These are phyloP conservation scores for Coprinellus aureogranulatus DNA, from an alignment of 768 basidiomycete genomes.

Conservation along the genomic window DNA sequence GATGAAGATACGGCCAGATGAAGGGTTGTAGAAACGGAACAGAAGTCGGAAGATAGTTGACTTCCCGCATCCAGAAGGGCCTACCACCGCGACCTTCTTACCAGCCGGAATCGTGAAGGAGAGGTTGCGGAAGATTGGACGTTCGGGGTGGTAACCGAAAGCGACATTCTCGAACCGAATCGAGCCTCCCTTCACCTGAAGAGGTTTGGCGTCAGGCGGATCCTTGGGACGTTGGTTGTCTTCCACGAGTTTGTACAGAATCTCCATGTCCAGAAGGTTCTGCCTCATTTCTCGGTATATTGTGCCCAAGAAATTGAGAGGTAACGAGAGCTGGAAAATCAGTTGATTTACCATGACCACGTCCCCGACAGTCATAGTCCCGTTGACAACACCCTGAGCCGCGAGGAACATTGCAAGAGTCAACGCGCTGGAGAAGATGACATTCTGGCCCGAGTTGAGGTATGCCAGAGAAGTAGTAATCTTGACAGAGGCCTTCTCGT, in stretches of 20 bases:
- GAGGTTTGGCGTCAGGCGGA: constrained; percentile 60
- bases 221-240: constrained; percentile 79
- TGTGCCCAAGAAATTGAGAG: constrained; percentile 94
- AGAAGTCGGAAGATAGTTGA: constrained; percentile 93
- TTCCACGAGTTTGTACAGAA: constrained; percentile 84
- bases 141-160: constrained; percentile 88
- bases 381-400: constrained; percentile 90
- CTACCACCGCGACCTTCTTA: constrained; percentile 95
- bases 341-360: constrained; percentile 99
- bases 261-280: constrained; percentile 96
- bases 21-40: constrained; percentile 91
- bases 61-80: constrained; percentile 96
- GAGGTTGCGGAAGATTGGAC: constrained; percentile 86
- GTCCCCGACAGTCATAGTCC: constrained; percentile 97
- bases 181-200: constrained; percentile 73
- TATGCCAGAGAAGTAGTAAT: constrained; percentile 92
- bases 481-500: constrained; percentile 90
- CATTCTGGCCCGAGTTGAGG: constrained; percentile 93
- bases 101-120: constrained; percentile 93
- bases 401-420: constrained; percentile 96
- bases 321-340: constrained; percentile 94
- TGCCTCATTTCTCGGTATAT: constrained; percentile 97
- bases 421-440: constrained; percentile 92
- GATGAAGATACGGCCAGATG: constrained; percentile 74
- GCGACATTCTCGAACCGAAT: constrained; percentile 91